Evolutionary conservation across 768 basidiomycete genomes (phyloP).

Genomic region (Russula sp.): DNA sequence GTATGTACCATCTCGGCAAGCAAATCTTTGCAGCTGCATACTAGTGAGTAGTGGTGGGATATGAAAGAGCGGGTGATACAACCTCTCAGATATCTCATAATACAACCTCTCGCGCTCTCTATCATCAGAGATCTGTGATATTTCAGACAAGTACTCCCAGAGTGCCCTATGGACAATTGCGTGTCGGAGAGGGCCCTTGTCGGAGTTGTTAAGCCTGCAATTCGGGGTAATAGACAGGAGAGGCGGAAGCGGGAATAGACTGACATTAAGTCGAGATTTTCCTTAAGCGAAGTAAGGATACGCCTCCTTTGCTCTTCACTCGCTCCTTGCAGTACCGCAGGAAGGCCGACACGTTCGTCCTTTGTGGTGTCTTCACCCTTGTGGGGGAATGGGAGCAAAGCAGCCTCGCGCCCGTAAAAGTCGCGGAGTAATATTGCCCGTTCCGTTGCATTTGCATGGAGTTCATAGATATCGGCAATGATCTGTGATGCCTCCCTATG

Average conservation of each 20-base stretch:
- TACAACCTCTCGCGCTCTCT: conserved; percentile 66
- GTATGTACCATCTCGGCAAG: conserved; percentile 93
- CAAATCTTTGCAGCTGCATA: conserved; percentile 66
- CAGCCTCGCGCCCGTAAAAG: conserved; percentile 86
- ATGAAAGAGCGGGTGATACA: background rate
- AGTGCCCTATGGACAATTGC: conserved; percentile 81
- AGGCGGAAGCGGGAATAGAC: conserved; percentile 24
- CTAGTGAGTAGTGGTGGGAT: background rate
- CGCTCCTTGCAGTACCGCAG: conserved; percentile 55
- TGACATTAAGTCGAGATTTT: conserved; percentile 69
- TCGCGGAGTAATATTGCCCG: conserved; percentile 73
- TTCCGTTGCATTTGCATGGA: conserved; percentile 81
- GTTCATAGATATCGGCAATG: conserved; percentile 82
- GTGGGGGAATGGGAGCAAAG: conserved; percentile 45
- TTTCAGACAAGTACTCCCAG: conserved; percentile 73
- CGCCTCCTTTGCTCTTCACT: conserved; percentile 60
- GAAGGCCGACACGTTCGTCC: conserved; percentile 56
- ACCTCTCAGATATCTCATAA: conserved; percentile 79
- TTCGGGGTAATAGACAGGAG: background rate
- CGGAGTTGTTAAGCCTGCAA: conserved; percentile 82
- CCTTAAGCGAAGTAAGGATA: conserved; percentile 60
- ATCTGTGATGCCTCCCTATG: conserved; percentile 81
- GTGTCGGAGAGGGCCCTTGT: conserved; percentile 83
- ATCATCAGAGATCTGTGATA: conserved; percentile 51
- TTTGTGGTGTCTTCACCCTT: conserved; percentile 60